Evolutionary conservation across 495 filamentous ascomycete genomes (phyloP), one percentile per base, ranked within the genome.

Genomic region (Lepraria neglecta): DNA sequence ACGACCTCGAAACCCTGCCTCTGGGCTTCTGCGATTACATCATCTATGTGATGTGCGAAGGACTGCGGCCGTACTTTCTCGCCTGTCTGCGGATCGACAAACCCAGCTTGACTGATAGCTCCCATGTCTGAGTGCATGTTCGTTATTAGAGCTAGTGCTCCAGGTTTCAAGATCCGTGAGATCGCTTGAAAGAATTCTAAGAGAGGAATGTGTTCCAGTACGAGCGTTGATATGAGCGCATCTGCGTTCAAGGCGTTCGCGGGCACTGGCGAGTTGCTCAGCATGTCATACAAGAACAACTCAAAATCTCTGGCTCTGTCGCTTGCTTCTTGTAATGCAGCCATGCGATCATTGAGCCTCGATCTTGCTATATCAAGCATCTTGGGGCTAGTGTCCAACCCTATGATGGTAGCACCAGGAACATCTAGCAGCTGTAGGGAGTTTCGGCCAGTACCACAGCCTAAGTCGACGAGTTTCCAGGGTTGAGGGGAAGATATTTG

Each of bases 51-150:
- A 72, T 90, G 79, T 28, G 74, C 78, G 71, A 80, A 88, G 70
- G 84, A 88, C 44, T 72, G 76, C 6, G 84, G 81, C 60, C 81
- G 77, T 15, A 90, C 76, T 72, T 89, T 89, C 48, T 74, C 71
- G 33, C 82, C 82, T 15, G 76, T 78, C 35, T 65, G 70, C 11
- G 71, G 69, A 68, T 84, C 84, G 54, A 86, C 77, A 67, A 90
- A 89, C 3, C 87, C 86, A 0, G 87, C 86, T 64, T 86, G 85
- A 21, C 79, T 82, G 9, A 80, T 74, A 50, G 64, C 59, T 4
- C 86, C 87, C 85, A 89, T 88, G 17, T 87, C 80, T 7, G 77
- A 72, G 67, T 90, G 87, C 87, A 90, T 90, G 68, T 88, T 89
- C 4, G 87, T 89, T 6, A 89, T 60, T 40, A 88, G 73, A 7